Conservation (phyloP, 2,329 filamentous ascomycete genomes). For the Neofusicoccum parvum region DNA sequence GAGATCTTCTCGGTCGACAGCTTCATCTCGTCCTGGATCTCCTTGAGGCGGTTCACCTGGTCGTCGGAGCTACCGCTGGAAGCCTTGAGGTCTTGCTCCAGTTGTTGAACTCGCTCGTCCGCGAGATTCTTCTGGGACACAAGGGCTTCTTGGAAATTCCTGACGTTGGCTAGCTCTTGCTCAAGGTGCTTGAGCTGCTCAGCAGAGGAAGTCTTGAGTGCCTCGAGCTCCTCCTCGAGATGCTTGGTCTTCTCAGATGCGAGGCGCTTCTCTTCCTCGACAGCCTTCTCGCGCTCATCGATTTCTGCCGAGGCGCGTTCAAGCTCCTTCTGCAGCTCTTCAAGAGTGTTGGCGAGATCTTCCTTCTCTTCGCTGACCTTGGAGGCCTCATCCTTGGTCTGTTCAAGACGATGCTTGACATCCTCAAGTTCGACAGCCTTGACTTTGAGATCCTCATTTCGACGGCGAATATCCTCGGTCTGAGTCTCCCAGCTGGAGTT, state of each 20-base stretch:
- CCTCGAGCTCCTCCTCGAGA: conserved; percentile 16
- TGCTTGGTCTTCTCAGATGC: conserved; percentile 9
- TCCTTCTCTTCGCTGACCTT: conserved; percentile 19
- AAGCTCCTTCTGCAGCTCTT: conserved; percentile 16
- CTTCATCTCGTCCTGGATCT: conserved; percentile 18
- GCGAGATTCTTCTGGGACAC: conserved; percentile 7
- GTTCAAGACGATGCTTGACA: conserved; percentile 18
- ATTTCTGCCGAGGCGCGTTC: conserved; percentile 14
- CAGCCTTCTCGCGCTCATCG: conserved; percentile 11
- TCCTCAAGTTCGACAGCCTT: conserved; percentile 22
- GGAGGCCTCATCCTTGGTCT: conserved; percentile 13
- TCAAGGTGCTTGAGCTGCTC: conserved; percentile 2
- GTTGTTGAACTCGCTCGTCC: conserved; percentile 1
- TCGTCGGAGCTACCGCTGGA: conserved; percentile 1
- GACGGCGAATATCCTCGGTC: conserved; percentile 17
- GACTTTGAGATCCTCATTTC: conserved; percentile 20
- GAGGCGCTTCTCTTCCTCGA: conserved; percentile 20
- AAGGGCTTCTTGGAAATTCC: conserved; percentile 12
- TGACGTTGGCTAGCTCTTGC: conserved; percentile 12
- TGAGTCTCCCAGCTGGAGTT: conserved; percentile 1
- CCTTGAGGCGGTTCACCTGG: neutral
- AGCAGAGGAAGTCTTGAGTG: conserved; percentile 1
- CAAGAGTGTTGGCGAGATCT: conserved; percentile 12
- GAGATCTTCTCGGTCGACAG: conserved; percentile 16
- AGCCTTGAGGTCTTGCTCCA: conserved; percentile 19